Conservation (phyloP, 2,329 filamentous ascomycete species). For the Alternaria longipes region DNA sequence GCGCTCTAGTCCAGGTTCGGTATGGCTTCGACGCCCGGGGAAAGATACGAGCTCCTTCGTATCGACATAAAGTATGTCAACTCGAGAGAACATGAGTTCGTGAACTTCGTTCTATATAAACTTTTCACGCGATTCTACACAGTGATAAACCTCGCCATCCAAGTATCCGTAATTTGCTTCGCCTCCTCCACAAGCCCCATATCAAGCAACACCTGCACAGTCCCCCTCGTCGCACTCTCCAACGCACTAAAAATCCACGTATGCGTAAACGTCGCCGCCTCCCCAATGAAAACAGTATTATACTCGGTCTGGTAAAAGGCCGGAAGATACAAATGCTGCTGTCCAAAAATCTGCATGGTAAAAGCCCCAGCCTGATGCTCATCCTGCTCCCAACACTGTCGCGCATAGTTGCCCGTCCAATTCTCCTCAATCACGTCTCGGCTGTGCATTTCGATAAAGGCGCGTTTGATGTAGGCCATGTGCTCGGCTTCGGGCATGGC, state of each 20-base stretch:
- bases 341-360: constrained; percentile 66
- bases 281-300: constrained; percentile 69
- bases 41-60: too few species aligned
- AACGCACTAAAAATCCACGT: constrained; percentile 72
- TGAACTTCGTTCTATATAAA: too few species aligned
- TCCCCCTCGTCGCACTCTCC: constrained; percentile 69
- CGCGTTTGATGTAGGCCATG: constrained; percentile 67
- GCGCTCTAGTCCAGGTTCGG: too few species aligned
- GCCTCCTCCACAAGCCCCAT: constrained; percentile 73
- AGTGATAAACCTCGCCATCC: constrained; percentile 71
- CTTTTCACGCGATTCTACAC: too few species aligned
- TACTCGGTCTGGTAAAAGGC: constrained; percentile 73
- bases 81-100: too few species aligned
- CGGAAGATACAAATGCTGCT: constrained; percentile 73
- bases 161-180: constrained; percentile 67
- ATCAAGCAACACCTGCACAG: constrained; percentile 68
- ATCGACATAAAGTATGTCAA: too few species aligned
- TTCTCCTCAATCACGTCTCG: constrained; percentile 61
- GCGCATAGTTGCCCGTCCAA: constrained; percentile 69
- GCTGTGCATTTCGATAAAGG: constrained; percentile 71
- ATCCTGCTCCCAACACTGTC: constrained; percentile 70
- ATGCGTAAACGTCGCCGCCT: constrained; percentile 68
- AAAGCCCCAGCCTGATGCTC: constrained; percentile 67
- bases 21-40: too few species aligned
- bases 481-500: constrained; percentile 49